These are phyloP conservation scores for Patellifolia procumbens DNA, from an alignment of 179 eudicot species.

Conservation along the genomic window DNA sequence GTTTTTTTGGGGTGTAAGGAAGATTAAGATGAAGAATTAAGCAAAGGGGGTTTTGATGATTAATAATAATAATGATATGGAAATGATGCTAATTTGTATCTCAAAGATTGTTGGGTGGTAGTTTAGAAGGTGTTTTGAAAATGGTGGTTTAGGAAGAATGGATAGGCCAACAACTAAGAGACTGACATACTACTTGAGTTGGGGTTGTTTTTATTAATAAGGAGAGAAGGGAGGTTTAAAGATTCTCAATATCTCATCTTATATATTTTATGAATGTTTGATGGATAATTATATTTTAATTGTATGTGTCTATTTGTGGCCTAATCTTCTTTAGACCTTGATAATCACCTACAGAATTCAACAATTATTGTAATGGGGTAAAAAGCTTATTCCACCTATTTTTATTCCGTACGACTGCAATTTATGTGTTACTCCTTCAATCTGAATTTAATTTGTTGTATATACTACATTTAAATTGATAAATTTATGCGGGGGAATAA, in stretches of 20 bases:
- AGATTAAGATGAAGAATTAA: too few species aligned
- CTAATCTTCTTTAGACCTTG: too few species aligned
- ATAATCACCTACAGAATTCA: too few species aligned
- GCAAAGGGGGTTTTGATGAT: slow-evolving; percentile 4
- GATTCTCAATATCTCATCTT: not conserved
- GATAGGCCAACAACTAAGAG: slow-evolving; percentile 67
- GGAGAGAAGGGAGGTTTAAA: not conserved
- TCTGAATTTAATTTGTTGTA: too few species aligned
- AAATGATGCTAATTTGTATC: slow-evolving; percentile 1
- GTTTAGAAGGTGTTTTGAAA: slow-evolving; percentile 47
- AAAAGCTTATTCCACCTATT: too few species aligned
- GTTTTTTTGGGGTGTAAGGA: too few species aligned
- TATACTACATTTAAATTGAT: too few species aligned
- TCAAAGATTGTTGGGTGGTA: slow-evolving; percentile 33
- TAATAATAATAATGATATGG: slow-evolving; percentile 11
- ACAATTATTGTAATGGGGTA: too few species aligned
- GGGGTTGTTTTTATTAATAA: slow-evolving; percentile 30
- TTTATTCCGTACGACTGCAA: too few species aligned
- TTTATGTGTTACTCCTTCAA: too few species aligned
- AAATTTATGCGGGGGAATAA: too few species aligned
- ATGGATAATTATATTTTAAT: not conserved
- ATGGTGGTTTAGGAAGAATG: slow-evolving; percentile 44
- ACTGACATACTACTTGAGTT: slow-evolving; percentile 26
- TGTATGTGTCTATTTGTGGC: too few species aligned
- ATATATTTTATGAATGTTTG: not conserved